Base-by-base conservation (phyloP, 495 filamentous ascomycete species). In the Jackrogersella multiformis region DNA sequence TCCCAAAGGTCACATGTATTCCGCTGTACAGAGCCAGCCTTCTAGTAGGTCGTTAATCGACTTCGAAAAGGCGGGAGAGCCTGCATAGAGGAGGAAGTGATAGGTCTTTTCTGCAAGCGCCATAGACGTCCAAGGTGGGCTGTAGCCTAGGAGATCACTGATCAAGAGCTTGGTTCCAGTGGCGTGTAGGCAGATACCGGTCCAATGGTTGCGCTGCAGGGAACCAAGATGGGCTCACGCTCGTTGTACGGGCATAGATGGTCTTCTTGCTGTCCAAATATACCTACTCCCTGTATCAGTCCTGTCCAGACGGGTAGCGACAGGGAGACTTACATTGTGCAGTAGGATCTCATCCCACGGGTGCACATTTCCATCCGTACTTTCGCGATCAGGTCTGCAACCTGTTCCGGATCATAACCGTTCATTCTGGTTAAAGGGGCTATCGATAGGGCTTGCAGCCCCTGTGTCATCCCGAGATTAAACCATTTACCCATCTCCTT, bases 401-500 rank as follows among this genome's bases (percentile, higher is more conserved):
- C 88, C 59, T 90, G 84, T n/a, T 88, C 82, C n/a, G 81, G 60
- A 6, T 85, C 79, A 85, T 88, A 94, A 18, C 79, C 77, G 51
- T 84, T 82, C 10, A 88, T 84, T 60, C 92, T 83, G 34, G 82
- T 89, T 70, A 97, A 84, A 4, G 94, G 89, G 1, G 86, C 93
- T 67, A 96, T 71, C 59, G 87, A 89, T 39, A 96, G 77, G 6
- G 88, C 87, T 60, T 94, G 86, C 41, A 96, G 80, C 13, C 90
- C 91, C 66, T 90, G 84, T 2, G 82, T 87, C 45, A 96, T 75
- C 10, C 86, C 90, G 16, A 96, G 79, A 69, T 93, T 92, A 74
- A 95, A 97, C 94, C 94, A 97, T 21, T 87, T 83, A 24, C 91
- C 92, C 20, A 92, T 84, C 48, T 90, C 87, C 60, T 85, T 90